Base-by-base conservation (phyloP, 129 eudicot species). In the Flaveria trinervia region DNA sequence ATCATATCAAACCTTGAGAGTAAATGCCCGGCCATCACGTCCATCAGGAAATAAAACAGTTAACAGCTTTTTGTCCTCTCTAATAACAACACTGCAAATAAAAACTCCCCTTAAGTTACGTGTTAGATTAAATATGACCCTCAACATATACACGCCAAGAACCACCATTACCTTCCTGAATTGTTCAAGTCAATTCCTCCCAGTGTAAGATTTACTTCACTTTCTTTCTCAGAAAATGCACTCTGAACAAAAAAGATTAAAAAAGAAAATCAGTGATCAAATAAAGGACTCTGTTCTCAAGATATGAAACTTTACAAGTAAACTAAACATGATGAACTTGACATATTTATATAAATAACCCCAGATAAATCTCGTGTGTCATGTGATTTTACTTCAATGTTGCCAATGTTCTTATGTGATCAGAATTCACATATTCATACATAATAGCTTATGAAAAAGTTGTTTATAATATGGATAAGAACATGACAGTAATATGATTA, bases 31-130 rank as follows among this genome's bases (percentile, higher is more conserved):
- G 7, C 97, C 99, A 83, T 91, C 96, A 10, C 99, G 97, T 36
- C 99, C 99, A 92, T 95, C 99, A 75, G 99, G 99, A 68, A 95
- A 95, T 71, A 95, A 83, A 44, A 95, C 97, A 61, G 99, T 95
- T 61, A 95, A 66, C 59, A 95, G 85, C 79, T 91, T 95, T 80
- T 95, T 95, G 84, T 95, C 99, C 86, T 95, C 97, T 85, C 99
- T 78, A 56, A 95, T 96, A 77, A 95, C 99, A 86, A 95, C 99
- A 78, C 99, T 95, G 86, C 82, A 86, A 73, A 67, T 22, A 18
- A 8, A 66, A 52, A 46, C 65, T 65, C 28, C 18, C 25, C 72
- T 30, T 76, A 46, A 81, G 73, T n/a, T 49, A 39, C 36, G 69
- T 15, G 62, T 25, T 62, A 66, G 61, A 54, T 43, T 20, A 68